Percentiles rank a stretch among this genome's conserved stretches.
These are phyloP conservation scores for Phytophthora litchii DNA, from an alignment of 352 stramenopile species.

Conservation along the genomic window DNA sequence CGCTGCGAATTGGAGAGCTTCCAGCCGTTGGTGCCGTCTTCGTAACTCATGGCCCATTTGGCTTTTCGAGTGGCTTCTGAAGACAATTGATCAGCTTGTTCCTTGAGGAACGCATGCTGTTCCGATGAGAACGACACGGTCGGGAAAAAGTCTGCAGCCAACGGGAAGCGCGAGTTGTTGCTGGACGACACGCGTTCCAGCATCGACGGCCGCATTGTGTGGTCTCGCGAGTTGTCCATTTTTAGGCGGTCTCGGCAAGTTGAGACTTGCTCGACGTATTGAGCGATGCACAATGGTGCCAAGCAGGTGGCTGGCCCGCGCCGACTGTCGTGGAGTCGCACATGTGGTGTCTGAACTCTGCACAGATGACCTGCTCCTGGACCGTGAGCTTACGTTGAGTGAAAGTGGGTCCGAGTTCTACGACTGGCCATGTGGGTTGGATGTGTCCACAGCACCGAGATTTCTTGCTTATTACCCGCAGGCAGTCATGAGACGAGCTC, in stretches of 20 bases:
- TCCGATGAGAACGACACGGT: constrained; percentile 40
- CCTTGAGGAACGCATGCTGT: constrained; percentile 43
- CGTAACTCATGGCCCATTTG: constrained; percentile 68
- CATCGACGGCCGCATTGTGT: constrained; percentile 37
- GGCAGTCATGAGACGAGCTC: too few species aligned
- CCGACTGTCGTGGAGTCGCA: constrained; percentile 28
- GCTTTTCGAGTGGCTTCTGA: constrained; percentile 41
- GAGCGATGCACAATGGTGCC: constrained; percentile 20
- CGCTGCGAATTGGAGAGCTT: constrained; percentile 72
- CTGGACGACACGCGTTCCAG: constrained; percentile 36
- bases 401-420: constrained; percentile 1
- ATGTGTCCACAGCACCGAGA: not conserved
- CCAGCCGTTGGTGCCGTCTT: constrained; percentile 64
- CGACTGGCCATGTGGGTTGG: not conserved
- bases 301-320: constrained; percentile 5
- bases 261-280: constrained; percentile 10
- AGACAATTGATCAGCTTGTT: constrained; percentile 45
- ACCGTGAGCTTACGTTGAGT: constrained; percentile 9
- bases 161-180: constrained; percentile 40
- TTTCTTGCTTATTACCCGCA: not conserved
- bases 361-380: constrained; percentile 3
- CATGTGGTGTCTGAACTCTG: constrained; percentile 24
- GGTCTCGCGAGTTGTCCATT: constrained; percentile 44
- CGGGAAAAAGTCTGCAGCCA: constrained; percentile 56
- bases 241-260: not conserved